Percentiles rank a stretch among this genome's conserved stretches.
Evolutionary conservation across 2,329 filamentous ascomycete species (phyloP).

Genomic region (Neofusicoccum sp.): DNA sequence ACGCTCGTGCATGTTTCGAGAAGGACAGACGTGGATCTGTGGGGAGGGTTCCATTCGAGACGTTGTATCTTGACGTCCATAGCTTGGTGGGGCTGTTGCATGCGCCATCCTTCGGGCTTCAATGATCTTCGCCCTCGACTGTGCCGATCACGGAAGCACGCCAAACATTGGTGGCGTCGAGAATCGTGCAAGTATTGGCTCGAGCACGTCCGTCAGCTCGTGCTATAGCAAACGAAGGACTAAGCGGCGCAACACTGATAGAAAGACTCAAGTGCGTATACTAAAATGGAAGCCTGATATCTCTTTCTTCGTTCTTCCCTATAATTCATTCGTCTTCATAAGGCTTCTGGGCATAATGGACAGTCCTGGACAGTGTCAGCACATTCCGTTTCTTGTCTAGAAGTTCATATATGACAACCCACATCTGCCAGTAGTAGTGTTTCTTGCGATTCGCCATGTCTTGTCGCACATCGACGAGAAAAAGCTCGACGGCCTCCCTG

Average conservation of each 20-base stretch:
- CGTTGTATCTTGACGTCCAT: not conserved
- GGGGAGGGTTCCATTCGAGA: not conserved
- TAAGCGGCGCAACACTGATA: not conserved
- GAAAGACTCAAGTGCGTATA: not conserved
- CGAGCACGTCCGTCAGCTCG: not conserved
- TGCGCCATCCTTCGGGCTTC: not conserved
- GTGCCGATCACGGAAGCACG: conserved; percentile 1
- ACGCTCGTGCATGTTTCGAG: not conserved
- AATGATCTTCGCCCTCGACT: no score
- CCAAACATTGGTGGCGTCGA: conserved; percentile 2
- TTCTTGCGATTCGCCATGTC: conserved; percentile 16
- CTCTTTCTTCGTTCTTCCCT: not conserved
- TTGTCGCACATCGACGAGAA: conserved; percentile 12
- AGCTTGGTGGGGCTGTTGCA: not conserved
- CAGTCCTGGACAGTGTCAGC: not conserved
- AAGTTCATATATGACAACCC: not conserved
- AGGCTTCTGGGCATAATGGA: not conserved
- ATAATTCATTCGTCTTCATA: not conserved
- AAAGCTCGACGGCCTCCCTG: conserved; percentile 12
- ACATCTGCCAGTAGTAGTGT: conserved; percentile 15
- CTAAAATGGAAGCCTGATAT: not conserved
- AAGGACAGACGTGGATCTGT: not conserved
- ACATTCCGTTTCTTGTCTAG: not conserved
- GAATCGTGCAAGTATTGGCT: not conserved
- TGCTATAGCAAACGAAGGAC: not conserved